A percentile compares a stretch with the other conserved stretches of the same genome.
Conservation (phyloP, 2,329 filamentous ascomycete species). For the Lasiodiplodia hormozganensis region DNA sequence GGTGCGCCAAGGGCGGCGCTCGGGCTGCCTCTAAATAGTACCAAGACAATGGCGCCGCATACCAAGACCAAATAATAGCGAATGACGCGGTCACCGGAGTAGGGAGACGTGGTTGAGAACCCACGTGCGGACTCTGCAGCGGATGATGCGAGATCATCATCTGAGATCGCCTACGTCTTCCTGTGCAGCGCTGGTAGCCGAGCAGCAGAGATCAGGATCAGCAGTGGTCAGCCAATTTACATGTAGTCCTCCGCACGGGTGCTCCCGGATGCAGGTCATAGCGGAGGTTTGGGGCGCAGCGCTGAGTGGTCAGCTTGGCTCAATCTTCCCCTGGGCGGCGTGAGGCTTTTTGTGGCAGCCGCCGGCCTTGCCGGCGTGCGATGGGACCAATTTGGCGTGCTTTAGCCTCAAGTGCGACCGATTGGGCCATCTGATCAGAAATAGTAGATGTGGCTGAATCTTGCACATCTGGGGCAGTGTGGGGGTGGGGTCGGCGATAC, state of each 20-base stretch:
- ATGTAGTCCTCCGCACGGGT: conserved; percentile 4
- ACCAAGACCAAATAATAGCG: background rate
- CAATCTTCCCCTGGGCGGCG: no score
- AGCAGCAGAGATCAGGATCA: background rate
- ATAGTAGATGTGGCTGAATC: background rate
- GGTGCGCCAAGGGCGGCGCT: conserved; percentile 8
- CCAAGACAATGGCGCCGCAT: conserved; percentile 3
- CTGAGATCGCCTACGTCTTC: no score
- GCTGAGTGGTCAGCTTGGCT: background rate
- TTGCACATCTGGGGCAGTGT: background rate
- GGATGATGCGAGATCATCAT: background rate
- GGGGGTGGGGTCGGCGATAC: background rate
- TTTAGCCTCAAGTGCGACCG: no score
- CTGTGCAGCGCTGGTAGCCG: background rate
- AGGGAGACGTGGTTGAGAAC: background rate
- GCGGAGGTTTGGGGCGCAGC: conserved; percentile 18
- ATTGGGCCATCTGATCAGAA: no score
- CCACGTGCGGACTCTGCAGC: background rate
- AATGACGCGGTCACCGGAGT: background rate
- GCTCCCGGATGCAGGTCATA: conserved; percentile 21
- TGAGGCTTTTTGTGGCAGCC: background rate
- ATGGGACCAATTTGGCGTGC: no score
- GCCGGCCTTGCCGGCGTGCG: no score
- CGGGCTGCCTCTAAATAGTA: background rate
- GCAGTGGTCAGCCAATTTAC: background rate